phyloP scores from a whole-genome alignment of 2,329 filamentous ascomycete species.

The Monilinia aucupariae region DNA sequence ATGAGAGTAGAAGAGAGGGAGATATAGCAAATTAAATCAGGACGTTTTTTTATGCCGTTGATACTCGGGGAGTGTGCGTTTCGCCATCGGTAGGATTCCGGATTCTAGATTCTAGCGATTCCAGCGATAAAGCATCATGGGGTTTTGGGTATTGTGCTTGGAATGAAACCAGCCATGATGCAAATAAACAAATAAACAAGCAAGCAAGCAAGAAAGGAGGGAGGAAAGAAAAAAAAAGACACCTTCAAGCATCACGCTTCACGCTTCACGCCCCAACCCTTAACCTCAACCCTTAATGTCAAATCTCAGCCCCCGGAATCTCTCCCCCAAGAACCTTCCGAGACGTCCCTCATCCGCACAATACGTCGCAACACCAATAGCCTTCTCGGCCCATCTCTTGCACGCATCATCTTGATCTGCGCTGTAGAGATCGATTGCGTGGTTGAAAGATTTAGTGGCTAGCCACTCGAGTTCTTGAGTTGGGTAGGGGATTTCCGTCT shows the following conservation, averaged over 20 bases:
- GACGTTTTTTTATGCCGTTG: too few relatives aligned
- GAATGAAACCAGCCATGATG: too few relatives aligned
- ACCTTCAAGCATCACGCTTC: too few relatives aligned
- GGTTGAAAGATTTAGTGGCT: constrained; percentile 63
- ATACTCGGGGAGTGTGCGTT: too few relatives aligned
- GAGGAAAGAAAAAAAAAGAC: too few relatives aligned
- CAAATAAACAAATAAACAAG: too few relatives aligned
- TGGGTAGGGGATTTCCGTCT: constrained; percentile 52
- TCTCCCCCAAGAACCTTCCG: constrained; percentile 16
- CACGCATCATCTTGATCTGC: constrained; percentile 50
- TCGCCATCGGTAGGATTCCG: too few relatives aligned
- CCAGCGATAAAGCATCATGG: too few relatives aligned
- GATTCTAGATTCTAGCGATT: too few relatives aligned
- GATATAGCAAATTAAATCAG: too few relatives aligned
- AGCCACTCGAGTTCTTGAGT: constrained; percentile 69
- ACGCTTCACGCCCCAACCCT: background rate
- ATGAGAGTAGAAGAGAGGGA: too few relatives aligned
- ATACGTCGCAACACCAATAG: constrained; percentile 33
- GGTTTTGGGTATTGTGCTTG: too few relatives aligned
- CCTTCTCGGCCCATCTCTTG: constrained; percentile 38
- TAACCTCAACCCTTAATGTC: background rate
- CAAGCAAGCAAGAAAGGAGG: background rate
- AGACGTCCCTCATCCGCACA: constrained; percentile 31
- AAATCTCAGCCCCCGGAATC: background rate
- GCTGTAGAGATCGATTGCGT: constrained; percentile 60